Percentiles rank a stretch among this genome's conserved stretches.
Conservation (phyloP, 1,284 basidiomycete species). For the Rhodotorula sp. region DNA sequence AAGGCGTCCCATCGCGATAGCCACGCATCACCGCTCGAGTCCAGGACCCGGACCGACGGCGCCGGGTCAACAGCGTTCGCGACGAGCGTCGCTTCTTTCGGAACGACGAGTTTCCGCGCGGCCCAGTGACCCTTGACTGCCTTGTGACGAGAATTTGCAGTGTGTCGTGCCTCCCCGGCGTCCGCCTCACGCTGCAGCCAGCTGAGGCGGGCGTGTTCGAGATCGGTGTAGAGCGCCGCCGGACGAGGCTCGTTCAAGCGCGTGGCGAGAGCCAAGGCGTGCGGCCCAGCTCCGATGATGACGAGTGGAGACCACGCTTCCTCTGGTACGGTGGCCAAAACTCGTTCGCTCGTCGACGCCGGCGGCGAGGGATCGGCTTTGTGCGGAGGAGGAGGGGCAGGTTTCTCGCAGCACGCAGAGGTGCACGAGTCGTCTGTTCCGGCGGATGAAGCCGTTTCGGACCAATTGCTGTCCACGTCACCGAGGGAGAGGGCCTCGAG, state of each 20-base stretch:
- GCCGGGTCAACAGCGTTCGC: not conserved
- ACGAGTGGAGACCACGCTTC: constrained; percentile 22
- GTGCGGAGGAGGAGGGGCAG: not conserved
- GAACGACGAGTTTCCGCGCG: constrained; percentile 25
- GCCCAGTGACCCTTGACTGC: constrained; percentile 36
- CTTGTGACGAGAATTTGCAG: not conserved
- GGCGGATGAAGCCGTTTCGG: not conserved
- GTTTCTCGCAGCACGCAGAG: constrained; percentile 10
- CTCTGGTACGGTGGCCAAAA: not conserved
- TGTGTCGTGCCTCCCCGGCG: not conserved
- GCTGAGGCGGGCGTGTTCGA: constrained; percentile 45
- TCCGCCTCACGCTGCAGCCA: constrained; percentile 36
- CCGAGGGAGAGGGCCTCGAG: not conserved
- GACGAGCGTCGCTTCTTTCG: constrained; percentile 9
- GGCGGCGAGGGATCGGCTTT: not conserved
- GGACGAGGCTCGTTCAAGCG: constrained; percentile 42
- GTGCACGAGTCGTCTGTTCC: constrained; percentile 8
- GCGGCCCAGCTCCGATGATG: constrained; percentile 44
- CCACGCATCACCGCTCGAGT: constrained; percentile 34
- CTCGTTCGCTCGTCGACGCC: not conserved
- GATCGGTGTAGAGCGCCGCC: constrained; percentile 44
- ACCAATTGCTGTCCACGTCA: not conserved
- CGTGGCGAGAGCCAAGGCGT: constrained; percentile 42
- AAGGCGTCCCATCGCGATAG: constrained; percentile 40
- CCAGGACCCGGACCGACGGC: constrained; percentile 35